phyloP scores from a whole-genome alignment of 2,329 filamentous ascomycete species.

The Ophiobolus disseminans region DNA sequence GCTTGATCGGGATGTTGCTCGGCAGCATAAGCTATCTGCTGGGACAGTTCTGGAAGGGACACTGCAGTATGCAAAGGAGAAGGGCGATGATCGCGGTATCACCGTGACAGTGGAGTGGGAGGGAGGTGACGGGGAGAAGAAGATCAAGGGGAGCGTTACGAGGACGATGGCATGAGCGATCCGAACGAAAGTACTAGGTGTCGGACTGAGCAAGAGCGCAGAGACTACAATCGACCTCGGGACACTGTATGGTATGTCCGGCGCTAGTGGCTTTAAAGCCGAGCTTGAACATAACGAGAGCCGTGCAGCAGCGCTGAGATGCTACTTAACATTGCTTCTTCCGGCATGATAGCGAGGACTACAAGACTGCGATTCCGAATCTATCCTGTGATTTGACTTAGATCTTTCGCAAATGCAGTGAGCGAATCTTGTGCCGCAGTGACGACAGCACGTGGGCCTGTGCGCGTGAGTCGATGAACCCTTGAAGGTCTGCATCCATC shows the following conservation, averaged over 20 bases:
- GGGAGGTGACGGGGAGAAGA: conserved; percentile 33
- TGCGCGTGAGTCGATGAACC: conserved; percentile 48
- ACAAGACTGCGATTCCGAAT: background rate
- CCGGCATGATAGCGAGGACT: background rate
- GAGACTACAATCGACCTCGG: too few relatives aligned
- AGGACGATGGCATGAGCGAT: conserved; percentile 37
- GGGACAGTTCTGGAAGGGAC: conserved; percentile 74
- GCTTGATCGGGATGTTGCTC: conserved; percentile 64
- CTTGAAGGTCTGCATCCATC: too few relatives aligned
- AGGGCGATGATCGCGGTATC: conserved; percentile 48
- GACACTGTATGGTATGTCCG: too few relatives aligned
- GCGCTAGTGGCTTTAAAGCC: background rate
- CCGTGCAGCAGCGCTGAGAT: background rate
- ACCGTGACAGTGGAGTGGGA: conserved; percentile 52
- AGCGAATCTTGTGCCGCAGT: too few relatives aligned
- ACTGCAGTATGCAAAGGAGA: conserved; percentile 72
- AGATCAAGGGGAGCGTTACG: conserved; percentile 41
- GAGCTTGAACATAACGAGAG: background rate
- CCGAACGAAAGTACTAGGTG: too few relatives aligned
- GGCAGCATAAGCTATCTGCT: conserved; percentile 46
- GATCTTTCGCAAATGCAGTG: too few relatives aligned
- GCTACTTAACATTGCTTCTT: background rate
- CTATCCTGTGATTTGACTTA: too few relatives aligned
- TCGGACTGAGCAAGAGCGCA: too few relatives aligned
- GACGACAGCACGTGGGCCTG: conserved; percentile 36